A percentile compares a stretch with the other conserved stretches of the same genome.
These are phyloP conservation scores for Sporothrix protearum DNA, from an alignment of 2,329 filamentous ascomycete species.

Conservation along the genomic window DNA sequence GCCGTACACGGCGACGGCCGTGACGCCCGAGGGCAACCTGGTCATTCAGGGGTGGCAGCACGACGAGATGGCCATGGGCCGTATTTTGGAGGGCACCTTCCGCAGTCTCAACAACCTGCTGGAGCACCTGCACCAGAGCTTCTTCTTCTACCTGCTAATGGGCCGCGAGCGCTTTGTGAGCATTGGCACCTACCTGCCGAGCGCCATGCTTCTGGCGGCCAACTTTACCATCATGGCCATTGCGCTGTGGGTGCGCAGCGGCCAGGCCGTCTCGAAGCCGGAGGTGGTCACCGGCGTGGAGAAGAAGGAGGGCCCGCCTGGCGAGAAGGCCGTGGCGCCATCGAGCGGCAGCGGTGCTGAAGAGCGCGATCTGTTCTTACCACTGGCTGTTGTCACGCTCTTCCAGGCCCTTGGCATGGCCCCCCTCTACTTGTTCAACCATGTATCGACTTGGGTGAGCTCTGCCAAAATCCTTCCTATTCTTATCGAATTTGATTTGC, in stretches of 20 bases:
- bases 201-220: constrained; percentile 92
- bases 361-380: constrained; percentile 67
- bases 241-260: constrained; percentile 87
- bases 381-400: constrained; percentile 67
- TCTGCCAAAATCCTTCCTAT: constrained; percentile 19
- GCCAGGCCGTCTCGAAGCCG: constrained; percentile 45
- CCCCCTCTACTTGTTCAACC: constrained; percentile 84
- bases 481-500: not conserved
- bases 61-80: constrained; percentile 93
- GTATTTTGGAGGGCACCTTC: constrained; percentile 85
- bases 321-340: not conserved
- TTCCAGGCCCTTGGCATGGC: constrained; percentile 74
- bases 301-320: constrained; percentile 26
- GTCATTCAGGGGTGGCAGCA: constrained; percentile 78
- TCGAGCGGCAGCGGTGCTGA: constrained; percentile 33
- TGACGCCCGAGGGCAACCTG: constrained; percentile 42
- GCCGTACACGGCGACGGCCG: constrained; percentile 51
- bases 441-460: constrained; percentile 62
- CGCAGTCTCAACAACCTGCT: constrained; percentile 93
- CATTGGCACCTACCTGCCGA: constrained; percentile 94
- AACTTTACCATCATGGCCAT: constrained; percentile 97
- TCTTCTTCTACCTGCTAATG: constrained; percentile 98
- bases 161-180: constrained; percentile 90
- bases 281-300: constrained; percentile 33
- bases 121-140: constrained; percentile 96